Percentiles rank a stretch among this genome's conserved stretches.
These are phyloP conservation scores for Pythium myriotylum DNA, from an alignment of 352 stramenopile species.

Conservation along the genomic window DNA sequence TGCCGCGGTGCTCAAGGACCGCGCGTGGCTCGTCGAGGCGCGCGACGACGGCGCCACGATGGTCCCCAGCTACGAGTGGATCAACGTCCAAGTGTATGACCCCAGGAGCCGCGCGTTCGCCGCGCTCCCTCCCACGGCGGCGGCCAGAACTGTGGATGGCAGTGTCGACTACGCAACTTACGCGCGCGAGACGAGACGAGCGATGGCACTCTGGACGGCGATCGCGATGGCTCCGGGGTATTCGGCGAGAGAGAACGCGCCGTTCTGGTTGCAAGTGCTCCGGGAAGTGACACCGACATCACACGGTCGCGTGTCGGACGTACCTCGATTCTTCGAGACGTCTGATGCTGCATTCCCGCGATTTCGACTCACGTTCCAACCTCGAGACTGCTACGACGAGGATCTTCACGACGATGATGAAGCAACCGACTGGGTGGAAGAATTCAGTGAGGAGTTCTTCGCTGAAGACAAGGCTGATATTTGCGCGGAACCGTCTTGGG, in stretches of 20 bases:
- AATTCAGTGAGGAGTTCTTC: slow-evolving; percentile 13
- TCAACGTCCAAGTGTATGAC: slow-evolving; percentile 14
- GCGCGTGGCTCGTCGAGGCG: slow-evolving; percentile 2
- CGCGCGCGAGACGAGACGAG: slow-evolving; percentile 1
- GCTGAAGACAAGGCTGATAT: not conserved
- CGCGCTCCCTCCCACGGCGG: too few species aligned
- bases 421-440: slow-evolving; percentile 7
- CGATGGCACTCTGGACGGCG: slow-evolving; percentile 3
- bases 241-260: not conserved
- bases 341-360: slow-evolving; percentile 3
- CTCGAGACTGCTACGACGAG: slow-evolving; percentile 20
- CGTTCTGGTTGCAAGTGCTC: slow-evolving; percentile 13
- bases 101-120: slow-evolving; percentile 10
- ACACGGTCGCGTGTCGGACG: slow-evolving; percentile 3
- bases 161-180: slow-evolving; percentile 5
- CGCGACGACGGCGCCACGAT: not conserved
- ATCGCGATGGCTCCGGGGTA: not conserved
- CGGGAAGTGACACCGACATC: not conserved
- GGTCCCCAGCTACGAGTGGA: slow-evolving; percentile 8
- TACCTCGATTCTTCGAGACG: slow-evolving; percentile 4
- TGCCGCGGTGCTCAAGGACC: not conserved
- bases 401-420: slow-evolving; percentile 7
- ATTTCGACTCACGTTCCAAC: slow-evolving; percentile 13
- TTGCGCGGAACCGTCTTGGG: not conserved
- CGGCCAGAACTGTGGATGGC: too few species aligned